phyloP scores from a whole-genome alignment of 306 rosid genomes.

The Macrotyloma uniflorum region DNA sequence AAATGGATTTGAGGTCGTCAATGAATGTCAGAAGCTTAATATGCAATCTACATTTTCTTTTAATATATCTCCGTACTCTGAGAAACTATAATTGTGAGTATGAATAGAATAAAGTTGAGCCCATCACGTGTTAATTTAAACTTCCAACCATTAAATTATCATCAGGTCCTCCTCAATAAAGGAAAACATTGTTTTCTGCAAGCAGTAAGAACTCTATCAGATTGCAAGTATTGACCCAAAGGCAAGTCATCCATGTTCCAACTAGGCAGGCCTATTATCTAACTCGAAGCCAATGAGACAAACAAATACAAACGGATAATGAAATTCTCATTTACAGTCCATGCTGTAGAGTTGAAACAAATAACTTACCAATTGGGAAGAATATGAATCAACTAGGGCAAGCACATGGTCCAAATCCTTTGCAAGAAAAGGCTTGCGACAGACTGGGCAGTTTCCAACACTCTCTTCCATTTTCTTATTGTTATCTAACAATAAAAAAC shows the following conservation, averaged over 20 bases:
- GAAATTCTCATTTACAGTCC: not conserved
- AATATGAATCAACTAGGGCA: constrained; percentile 60
- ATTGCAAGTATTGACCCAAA: constrained; percentile 3
- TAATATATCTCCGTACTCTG: not conserved
- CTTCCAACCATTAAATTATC: not conserved
- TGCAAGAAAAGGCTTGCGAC: constrained; percentile 71
- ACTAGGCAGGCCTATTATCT: not conserved
- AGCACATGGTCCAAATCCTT: constrained; percentile 80
- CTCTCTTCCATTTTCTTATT: constrained; percentile 43
- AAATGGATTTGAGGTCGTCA: not conserved
- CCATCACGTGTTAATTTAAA: not conserved
- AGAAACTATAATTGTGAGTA: not conserved
- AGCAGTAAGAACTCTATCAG: constrained; percentile 9
- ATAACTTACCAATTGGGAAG: constrained; percentile 53
- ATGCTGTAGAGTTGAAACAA: constrained; percentile 27
- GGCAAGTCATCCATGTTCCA: not conserved
- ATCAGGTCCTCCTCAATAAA: not conserved
- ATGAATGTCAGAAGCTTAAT: not conserved
- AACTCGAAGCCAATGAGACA: constrained; percentile 17
- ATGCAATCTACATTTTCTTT: not conserved
- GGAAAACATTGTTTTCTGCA: not conserved
- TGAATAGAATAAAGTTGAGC: not conserved
- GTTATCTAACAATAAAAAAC: constrained; percentile 40
- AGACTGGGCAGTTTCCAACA: constrained; percentile 80
- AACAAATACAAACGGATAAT: constrained; percentile 22